phyloP scores from a whole-genome alignment of 371 early-diverging fungal genomes.

The Sporodiniella umbellata region DNA sequence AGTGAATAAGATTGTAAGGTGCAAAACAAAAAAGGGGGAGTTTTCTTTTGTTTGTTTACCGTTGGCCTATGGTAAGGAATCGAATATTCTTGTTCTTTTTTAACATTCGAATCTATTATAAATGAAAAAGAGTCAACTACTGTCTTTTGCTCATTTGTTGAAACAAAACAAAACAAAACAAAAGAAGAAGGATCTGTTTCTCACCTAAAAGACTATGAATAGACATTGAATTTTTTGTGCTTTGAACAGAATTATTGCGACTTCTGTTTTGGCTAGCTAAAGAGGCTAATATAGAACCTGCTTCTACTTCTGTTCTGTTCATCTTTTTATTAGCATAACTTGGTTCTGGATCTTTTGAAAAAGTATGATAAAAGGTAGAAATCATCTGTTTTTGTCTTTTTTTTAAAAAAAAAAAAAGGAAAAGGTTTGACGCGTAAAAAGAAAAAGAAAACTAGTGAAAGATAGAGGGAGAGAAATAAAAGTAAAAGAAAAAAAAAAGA shows the following conservation, averaged over 20 bases:
- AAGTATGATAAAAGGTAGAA: background rate
- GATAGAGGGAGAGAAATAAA: too few relatives aligned
- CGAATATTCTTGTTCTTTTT: background rate
- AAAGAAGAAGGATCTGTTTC: background rate
- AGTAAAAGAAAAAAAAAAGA: too few relatives aligned
- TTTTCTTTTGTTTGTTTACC: background rate
- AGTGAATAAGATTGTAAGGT: background rate
- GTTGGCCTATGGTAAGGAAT: too few relatives aligned
- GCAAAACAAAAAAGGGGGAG: too few relatives aligned
- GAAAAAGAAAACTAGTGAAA: too few relatives aligned
- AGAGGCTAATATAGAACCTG: constrained; percentile 38
- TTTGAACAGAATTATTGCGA: background rate
- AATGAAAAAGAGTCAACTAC: background rate
- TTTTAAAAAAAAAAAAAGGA: too few relatives aligned
- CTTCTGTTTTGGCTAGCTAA: constrained; percentile 23
- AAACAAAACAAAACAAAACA: too few relatives aligned
- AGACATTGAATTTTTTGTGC: constrained; percentile 24
- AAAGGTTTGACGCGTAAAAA: too few relatives aligned
- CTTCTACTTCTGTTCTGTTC: constrained; percentile 30
- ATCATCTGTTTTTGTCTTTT: background rate
- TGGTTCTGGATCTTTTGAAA: background rate
- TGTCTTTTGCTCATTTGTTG: background rate
- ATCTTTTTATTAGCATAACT: background rate
- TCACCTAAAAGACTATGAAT: constrained; percentile 36
- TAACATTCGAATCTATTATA: background rate